Evolutionary conservation across 805 yeast genomes (phyloP).

Genomic region (Saturnispora ahearnii): DNA sequence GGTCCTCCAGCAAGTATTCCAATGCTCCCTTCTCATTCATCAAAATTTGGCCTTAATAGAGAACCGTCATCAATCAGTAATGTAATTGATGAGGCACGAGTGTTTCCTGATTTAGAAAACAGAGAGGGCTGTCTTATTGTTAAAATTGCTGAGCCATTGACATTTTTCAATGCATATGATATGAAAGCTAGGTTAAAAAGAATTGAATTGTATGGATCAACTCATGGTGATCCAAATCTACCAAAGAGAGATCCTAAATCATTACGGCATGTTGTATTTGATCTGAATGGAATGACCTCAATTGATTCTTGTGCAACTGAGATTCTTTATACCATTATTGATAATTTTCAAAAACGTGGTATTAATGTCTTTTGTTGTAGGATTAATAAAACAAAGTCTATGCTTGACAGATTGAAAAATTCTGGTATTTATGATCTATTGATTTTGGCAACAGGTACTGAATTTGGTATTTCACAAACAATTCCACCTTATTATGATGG

Average conservation of each 20-base stretch:
- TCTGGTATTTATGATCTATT: constrained; percentile 47
- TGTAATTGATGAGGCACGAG: not conserved
- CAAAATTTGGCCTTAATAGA: not conserved
- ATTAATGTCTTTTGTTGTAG: constrained; percentile 55
- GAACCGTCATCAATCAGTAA: not conserved
- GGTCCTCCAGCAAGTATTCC: not conserved
- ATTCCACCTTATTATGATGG: constrained; percentile 38
- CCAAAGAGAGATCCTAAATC: constrained; percentile 28
- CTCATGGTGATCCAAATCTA: constrained; percentile 62
- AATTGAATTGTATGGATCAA: constrained; percentile 69
- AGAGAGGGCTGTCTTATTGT: constrained; percentile 70
- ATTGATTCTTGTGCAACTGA: constrained; percentile 78
- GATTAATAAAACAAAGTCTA: constrained; percentile 38
- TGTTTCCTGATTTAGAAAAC: constrained; percentile 29
- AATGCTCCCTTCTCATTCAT: not conserved
- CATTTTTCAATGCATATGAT: constrained; percentile 79
- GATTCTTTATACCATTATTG: constrained; percentile 52
- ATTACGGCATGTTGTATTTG: constrained; percentile 55
- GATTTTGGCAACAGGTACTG: constrained; percentile 17
- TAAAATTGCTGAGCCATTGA: constrained; percentile 79
- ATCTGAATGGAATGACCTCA: constrained; percentile 71
- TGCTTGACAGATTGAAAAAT: constrained; percentile 40
- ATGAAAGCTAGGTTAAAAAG: constrained; percentile 57
- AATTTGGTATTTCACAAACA: constrained; percentile 26
- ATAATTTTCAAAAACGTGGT: constrained; percentile 42